A percentile compares a stretch with the other conserved stretches of the same genome.
These are phyloP conservation scores for Evansstolkia leycettana DNA, from an alignment of 495 filamentous ascomycete genomes.

Conservation along the genomic window DNA sequence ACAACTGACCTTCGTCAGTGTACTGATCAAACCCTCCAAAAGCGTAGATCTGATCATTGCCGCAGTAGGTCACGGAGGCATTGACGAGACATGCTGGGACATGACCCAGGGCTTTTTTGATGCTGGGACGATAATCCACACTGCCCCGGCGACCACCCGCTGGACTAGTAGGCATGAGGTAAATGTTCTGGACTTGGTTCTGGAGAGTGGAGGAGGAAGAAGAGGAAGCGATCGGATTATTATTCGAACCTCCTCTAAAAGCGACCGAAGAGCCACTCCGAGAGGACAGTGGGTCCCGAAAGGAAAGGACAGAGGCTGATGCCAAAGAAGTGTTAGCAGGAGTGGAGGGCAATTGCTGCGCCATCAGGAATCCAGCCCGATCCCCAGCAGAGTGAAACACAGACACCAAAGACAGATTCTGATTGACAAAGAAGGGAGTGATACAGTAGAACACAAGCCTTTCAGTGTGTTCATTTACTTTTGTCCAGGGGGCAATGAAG, in stretches of 20 bases:
- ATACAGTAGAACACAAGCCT: too few relatives aligned
- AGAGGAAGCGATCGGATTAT: constrained; percentile 15
- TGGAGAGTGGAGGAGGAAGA: constrained; percentile 16
- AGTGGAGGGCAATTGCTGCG: constrained; percentile 18
- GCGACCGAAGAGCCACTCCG: constrained; percentile 19
- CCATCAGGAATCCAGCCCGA: too few relatives aligned
- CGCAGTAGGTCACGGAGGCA: constrained; percentile 93
- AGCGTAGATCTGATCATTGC: constrained; percentile 90
- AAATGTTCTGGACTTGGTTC: constrained; percentile 61
- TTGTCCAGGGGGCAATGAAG: too few relatives aligned
- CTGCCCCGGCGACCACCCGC: constrained; percentile 44
- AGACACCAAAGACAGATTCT: too few relatives aligned
- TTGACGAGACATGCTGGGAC: constrained; percentile 91
- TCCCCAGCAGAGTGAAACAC: too few relatives aligned
- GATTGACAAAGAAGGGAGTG: too few relatives aligned
- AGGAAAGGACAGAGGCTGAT: constrained; percentile 10
- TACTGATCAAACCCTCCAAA: constrained; percentile 99
- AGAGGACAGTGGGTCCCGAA: constrained; percentile 23
- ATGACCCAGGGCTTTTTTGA: constrained; percentile 72
- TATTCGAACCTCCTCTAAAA: constrained; percentile 14
- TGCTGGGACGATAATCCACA: constrained; percentile 66
- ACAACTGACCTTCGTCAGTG: constrained; percentile 70
- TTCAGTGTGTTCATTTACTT: too few relatives aligned
- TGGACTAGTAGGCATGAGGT: constrained; percentile 74
- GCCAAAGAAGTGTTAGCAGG: constrained; percentile 4